Base-by-base conservation (phyloP, 1,139 yeast species). In the Suhomyces chickasaworum region DNA sequence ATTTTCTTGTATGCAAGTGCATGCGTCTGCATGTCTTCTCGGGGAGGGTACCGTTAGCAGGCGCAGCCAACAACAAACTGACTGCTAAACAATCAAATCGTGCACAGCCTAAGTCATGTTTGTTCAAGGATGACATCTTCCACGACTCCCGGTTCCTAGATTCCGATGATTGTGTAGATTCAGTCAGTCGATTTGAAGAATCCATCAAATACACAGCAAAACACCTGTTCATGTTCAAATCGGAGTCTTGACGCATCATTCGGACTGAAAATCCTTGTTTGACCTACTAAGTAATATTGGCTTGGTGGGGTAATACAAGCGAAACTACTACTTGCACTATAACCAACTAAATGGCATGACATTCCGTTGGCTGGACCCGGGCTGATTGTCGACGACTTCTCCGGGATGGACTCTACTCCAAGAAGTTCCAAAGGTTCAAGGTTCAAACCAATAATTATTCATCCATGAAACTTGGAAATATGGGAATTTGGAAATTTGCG, bases 1-100 rank as follows among this genome's bases (percentile, higher is more conserved):
- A 21, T 35, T 29, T 37, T 29, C 17, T n/a, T 20, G 23, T 7
- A 15, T 12, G 27, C 23, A 5, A 7, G 7, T 37, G 20, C 39
- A 25, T 23, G 31, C 31, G 17, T 37, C 33, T 29, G 23, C 33
- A 18, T 37, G 22, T 16, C 18, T 37, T 37, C 34, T 29, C 34
- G 32, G 39, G 40, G 40, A 37, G 40, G n/a, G 34, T 20, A 31
- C 40, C 40, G 40, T 31, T 27, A 18, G 20, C 31, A 13, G 34
- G 23, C 31, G 22, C 40, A 29, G 40, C 23, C 12, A 6, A 29
- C 25, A 17, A 29, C 25, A 18, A 27, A 17, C 18, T 25, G 23
- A 17, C 31, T 37, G 16, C 33, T 37, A 23, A 20, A 22, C 32
- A 25, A 22, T 37, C 15, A 25, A 8, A 35, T 35, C 30, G 37